Conservation (phyloP, 2,329 filamentous ascomycete genomes). For the Talaromyces islandicus region DNA sequence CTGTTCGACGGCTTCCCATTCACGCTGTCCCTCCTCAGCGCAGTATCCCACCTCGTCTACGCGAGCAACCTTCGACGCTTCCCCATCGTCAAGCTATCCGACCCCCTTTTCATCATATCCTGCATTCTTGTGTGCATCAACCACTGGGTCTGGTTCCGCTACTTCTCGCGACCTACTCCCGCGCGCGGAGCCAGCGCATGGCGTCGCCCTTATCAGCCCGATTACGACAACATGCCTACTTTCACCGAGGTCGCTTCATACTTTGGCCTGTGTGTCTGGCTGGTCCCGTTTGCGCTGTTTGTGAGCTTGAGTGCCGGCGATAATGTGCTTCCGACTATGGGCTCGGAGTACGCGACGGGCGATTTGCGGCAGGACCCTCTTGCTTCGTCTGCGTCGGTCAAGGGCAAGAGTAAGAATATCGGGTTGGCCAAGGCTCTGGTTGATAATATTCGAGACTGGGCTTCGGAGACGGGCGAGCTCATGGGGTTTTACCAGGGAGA, state of each 20-base stretch:
- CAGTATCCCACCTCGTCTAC: conserved; percentile 79
- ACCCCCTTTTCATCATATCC: conserved; percentile 78
- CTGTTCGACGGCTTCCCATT: conserved; percentile 83
- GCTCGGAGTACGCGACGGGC: conserved; percentile 64
- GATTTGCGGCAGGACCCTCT: conserved; percentile 16
- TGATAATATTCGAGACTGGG: conserved; percentile 54
- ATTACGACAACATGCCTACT: conserved; percentile 54
- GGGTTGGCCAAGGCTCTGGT: conserved; percentile 61
- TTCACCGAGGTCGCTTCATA: conserved; percentile 95
- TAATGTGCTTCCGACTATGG: conserved; percentile 90
- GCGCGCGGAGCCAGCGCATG: conserved; percentile 22
- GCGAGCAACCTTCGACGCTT: conserved; percentile 75
- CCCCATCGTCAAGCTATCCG: conserved; percentile 74
- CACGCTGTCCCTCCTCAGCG: conserved; percentile 64
- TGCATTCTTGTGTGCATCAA: conserved; percentile 82
- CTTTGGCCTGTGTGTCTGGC: conserved; percentile 94
- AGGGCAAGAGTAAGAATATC: conserved; percentile 45
- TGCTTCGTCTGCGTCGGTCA: conserved; percentile 16
- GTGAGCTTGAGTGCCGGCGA: conserved; percentile 91
- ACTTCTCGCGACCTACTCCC: conserved; percentile 68
- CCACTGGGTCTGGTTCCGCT: conserved; percentile 92
- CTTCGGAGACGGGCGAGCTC: conserved; percentile 55
- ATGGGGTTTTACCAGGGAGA: conserved; percentile 59
- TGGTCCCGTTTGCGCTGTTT: conserved; percentile 91
- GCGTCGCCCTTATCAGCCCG: conserved; percentile 38